Percentiles rank a stretch among this genome's conserved stretches.
Conservation (phyloP, 2,329 filamentous ascomycete genomes). For the Laburnicola sp. region DNA sequence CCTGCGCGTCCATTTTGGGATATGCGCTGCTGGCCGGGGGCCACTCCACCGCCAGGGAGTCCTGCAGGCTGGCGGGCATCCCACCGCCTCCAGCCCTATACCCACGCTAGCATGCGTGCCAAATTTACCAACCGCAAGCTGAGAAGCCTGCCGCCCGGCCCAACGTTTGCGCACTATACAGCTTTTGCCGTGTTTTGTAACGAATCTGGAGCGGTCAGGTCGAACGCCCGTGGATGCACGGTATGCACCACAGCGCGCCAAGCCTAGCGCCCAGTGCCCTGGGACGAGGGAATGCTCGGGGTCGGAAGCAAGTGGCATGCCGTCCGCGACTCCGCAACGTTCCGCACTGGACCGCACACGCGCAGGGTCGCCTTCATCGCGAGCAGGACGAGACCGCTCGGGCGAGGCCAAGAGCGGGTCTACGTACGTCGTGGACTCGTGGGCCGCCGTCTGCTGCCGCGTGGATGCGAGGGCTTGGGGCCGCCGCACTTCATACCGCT, state of each 20-base stretch:
- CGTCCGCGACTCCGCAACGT: neutral
- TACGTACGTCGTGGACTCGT: no score
- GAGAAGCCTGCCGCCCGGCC: neutral
- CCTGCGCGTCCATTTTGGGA: constrained; percentile 5
- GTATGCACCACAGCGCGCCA: constrained; percentile 10
- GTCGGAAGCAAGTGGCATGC: neutral
- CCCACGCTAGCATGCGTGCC: constrained; percentile 6
- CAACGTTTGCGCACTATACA: constrained; percentile 3
- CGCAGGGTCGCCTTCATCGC: no score
- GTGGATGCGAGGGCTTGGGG: no score
- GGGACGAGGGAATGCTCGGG: neutral
- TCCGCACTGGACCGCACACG: neutral
- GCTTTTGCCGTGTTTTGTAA: constrained; percentile 3
- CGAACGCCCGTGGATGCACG: neutral
- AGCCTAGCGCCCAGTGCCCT: neutral
- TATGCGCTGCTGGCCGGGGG: constrained; percentile 1
- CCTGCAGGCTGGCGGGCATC: constrained; percentile 17
- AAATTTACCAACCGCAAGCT: constrained; percentile 7
- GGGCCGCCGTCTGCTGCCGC: no score
- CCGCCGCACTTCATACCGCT: no score
- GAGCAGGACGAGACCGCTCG: no score
- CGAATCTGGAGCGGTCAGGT: constrained; percentile 19
- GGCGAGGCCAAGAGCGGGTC: no score
- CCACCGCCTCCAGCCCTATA: constrained; percentile 10
- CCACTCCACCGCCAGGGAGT: constrained; percentile 14